Conservation (phyloP, 352 stramenopile genomes). For the Achlya hypogyna region DNA sequence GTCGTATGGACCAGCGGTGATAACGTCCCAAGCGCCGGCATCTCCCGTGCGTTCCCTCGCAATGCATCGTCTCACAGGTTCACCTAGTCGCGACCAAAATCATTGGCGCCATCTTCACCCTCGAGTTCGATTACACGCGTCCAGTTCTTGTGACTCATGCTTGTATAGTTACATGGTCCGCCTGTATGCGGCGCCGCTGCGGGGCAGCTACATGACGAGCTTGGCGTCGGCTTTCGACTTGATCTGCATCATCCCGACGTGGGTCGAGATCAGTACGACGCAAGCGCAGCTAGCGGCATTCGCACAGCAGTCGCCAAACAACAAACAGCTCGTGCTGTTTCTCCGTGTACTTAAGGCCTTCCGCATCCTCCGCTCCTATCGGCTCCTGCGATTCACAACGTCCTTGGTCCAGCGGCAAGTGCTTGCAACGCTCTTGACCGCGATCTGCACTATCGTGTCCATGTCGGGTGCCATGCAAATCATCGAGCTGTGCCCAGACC, state of each 20-base stretch:
- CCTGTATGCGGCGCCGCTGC: slow-evolving; percentile 49
- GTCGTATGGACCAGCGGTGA: slow-evolving; percentile 45
- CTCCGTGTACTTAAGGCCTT: slow-evolving; percentile 37
- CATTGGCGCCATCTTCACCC: slow-evolving; percentile 38
- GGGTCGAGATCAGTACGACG: slow-evolving; percentile 24
- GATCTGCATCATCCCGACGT: slow-evolving; percentile 49
- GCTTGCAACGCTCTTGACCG: slow-evolving; percentile 41
- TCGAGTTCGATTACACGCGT: slow-evolving; percentile 34
- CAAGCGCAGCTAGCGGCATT: background rate
- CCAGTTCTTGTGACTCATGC: background rate
- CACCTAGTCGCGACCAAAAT: background rate
- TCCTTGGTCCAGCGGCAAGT: slow-evolving; percentile 62
- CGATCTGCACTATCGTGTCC: slow-evolving; percentile 59
- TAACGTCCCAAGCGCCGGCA: slow-evolving; percentile 26
- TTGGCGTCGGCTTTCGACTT: slow-evolving; percentile 44
- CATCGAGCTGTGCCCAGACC: slow-evolving; percentile 37
- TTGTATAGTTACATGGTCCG: slow-evolving; percentile 37
- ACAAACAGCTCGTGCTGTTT: background rate
- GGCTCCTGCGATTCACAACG: slow-evolving; percentile 56
- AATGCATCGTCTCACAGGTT: background rate
- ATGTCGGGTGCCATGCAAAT: slow-evolving; percentile 57
- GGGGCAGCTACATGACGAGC: slow-evolving; percentile 38
- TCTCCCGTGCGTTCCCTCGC: slow-evolving; percentile 30
- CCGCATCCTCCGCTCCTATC: slow-evolving; percentile 55
- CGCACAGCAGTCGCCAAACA: background rate